phyloP scores from a whole-genome alignment of 106 monocot species.

The Amphibolis antarctica region DNA sequence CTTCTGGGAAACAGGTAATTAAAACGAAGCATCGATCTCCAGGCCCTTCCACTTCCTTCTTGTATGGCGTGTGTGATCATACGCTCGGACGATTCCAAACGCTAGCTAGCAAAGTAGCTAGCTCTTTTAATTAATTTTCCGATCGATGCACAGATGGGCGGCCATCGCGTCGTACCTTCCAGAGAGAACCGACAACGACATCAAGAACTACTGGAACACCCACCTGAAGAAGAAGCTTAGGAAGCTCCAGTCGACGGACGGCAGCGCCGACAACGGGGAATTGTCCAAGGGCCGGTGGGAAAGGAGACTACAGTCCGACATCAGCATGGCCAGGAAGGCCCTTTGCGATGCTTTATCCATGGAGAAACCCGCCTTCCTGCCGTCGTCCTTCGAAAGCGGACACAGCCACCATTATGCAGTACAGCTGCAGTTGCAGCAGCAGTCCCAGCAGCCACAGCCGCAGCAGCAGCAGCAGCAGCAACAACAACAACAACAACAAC shows the following conservation, averaged over 20 bases:
- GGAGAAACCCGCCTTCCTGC: background rate
- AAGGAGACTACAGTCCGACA: conserved; percentile 16
- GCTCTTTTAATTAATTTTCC: background rate
- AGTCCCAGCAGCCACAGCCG: background rate
- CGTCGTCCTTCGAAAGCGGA: too few species aligned
- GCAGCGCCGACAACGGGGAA: background rate
- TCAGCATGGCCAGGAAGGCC: conserved; percentile 9
- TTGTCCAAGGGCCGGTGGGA: conserved; percentile 46
- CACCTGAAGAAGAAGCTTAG: conserved; percentile 23
- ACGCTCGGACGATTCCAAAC: background rate
- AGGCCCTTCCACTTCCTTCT: conserved; percentile 23
- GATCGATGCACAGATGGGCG: conserved; percentile 7
- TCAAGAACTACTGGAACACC: conserved; percentile 16
- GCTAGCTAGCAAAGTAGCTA: background rate
- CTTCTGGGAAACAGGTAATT: conserved; percentile 54
- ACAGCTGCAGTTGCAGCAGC: background rate
- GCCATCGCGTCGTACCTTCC: conserved; percentile 19
- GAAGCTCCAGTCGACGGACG: conserved; percentile 6
- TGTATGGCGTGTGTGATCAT: background rate
- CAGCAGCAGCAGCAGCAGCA: background rate
- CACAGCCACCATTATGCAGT: too few species aligned
- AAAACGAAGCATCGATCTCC: conserved; percentile 47
- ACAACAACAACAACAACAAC: background rate
- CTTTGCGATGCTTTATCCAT: conserved; percentile 6
- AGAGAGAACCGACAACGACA: conserved; percentile 20